Evolutionary conservation across 2,329 filamentous ascomycete genomes (phyloP), one percentile per base, ranked within the genome.

Genomic region (Salinomyces thailandicus): DNA sequence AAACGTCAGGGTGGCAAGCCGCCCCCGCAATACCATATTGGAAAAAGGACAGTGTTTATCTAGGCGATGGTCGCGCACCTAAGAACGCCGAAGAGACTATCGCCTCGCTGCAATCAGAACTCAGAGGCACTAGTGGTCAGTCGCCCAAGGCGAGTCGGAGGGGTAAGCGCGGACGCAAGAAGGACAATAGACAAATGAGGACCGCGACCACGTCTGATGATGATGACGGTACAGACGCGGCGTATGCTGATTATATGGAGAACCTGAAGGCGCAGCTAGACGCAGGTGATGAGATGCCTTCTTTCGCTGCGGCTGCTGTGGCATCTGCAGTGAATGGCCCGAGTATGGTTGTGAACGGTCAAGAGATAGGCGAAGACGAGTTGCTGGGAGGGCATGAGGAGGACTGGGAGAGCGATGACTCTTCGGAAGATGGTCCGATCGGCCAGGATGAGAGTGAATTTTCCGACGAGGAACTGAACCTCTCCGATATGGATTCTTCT

Each of bases 161-260:
- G 4, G 43, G 49, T 8, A 58, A 58, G 41, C 49, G 50, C 14
- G 52, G 51, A 14, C 47, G 55, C 11, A 58, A 58, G 44, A 50
- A 51, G 42, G 48, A 51, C 31, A 58, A 57, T 38, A 48, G 48
- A 18, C 37, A 45, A n/a, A 27, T 55, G 32, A 42, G 52, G 6
- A 43, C 47, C 5, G 33, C 46, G 11, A 38, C 46, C 26, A 35
- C 9, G 5, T 42, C 50, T 13, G 69, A 79, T 13, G 73, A 77
- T 26, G 71, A 67, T 1, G 71, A 67, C n/a, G 50, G 50, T 18
- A 46, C 41, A 20, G 43, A 44, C 19, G 28, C 61, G 78, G 47
- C 71, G n/a, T 52, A 54, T 27, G 46, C 73, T 1, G 82, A 87
- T 50, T 86, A 86, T 48, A 78, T 85, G 50, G 69, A 73, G 29